Evolutionary conservation across 352 stramenopile species (phyloP).

Genomic region (Bremia lactucae): DNA sequence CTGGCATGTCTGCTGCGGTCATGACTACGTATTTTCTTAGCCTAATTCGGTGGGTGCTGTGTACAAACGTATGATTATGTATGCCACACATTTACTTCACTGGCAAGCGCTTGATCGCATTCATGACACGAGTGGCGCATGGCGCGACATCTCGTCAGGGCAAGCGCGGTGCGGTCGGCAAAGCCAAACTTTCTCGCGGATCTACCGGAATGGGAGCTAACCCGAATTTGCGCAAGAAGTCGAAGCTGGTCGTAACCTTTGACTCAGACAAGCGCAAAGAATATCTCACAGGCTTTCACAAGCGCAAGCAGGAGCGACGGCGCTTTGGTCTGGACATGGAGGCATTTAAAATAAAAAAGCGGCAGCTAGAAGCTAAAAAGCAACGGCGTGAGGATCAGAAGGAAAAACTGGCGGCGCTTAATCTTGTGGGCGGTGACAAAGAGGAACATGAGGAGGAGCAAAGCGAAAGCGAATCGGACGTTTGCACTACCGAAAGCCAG

Average conservation of each 20-base stretch:
- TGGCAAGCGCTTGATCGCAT: constrained; percentile 2
- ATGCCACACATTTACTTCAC: constrained; percentile 3
- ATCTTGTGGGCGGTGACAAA: constrained; percentile 43
- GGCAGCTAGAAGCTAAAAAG: constrained; percentile 67
- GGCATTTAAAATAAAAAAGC: constrained; percentile 84
- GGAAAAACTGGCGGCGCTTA: constrained; percentile 45
- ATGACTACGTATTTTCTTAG: constrained; percentile 7
- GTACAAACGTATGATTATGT: not conserved
- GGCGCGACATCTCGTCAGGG: constrained; percentile 21
- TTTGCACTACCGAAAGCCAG: constrained; percentile 21
- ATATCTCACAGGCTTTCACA: constrained; percentile 81
- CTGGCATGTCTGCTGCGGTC: constrained; percentile 13
- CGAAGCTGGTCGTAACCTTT: constrained; percentile 81
- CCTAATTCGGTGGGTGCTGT: too few relatives aligned
- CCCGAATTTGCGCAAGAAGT: constrained; percentile 61
- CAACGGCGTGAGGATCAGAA: constrained; percentile 75
- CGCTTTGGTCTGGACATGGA: constrained; percentile 84
- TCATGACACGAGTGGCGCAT: constrained; percentile 9
- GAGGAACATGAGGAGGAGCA: constrained; percentile 12
- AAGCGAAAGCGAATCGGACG: constrained; percentile 20
- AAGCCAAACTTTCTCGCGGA: constrained; percentile 13
- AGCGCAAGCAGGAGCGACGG: constrained; percentile 79
- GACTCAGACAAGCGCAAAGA: constrained; percentile 82
- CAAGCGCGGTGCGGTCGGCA: constrained; percentile 18
- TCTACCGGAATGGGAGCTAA: constrained; percentile 22